Evolutionary conservation across 495 filamentous ascomycete genomes (phyloP), one percentile per base, ranked within the genome.

Genomic region (Podospora anserina): DNA sequence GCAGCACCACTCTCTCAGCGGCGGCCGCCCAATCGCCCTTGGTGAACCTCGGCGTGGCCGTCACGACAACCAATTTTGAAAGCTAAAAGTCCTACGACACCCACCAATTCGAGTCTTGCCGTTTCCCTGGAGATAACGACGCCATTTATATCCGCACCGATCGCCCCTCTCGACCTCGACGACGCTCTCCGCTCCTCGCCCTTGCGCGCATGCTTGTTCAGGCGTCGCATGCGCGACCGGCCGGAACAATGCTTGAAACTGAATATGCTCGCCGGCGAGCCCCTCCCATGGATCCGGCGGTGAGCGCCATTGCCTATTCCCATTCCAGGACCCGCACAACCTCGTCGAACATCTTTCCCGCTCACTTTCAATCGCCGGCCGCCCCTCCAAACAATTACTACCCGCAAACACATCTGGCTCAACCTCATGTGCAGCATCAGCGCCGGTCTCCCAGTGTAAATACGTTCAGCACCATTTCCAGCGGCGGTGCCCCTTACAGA

Each of bases 401-500:
- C 49, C 71, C 77, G 32, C 80, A 80, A 69, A 69, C 69, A 68
- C 75, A 78, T 61, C 78, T 83, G 68, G 71, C 72, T 44, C 82
- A 82, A 66, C 76, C 76, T 30, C 69, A 75, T 27, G 66, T 63
- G 64, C 77, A 75, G 75, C 77, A 86, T 81, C 72, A 87, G 66
- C 86, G 90, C 66, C 86, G 90, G 69, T 86, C 87, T 54, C 83
- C 90, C 60, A 92, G 90, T n/a, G 90, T 86, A 74, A 88, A 86
- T 63, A 93, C 91, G 16, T 90, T 90, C 63, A 92, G 89, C 67
- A 92, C 88, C 79, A 76, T 82, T 27, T 84, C 82, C 30, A 88
- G 88, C 73, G 85, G 84, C 68, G 74, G 77, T 39, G 65, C 72
- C 72, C 80, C 80, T 76, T 79, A 83, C 83, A 79, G 85, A 69